Evolutionary conservation across 345 rosid genomes (phyloP), one percentile per base, ranked within the genome.

Genomic region (Limnanthes douglasii): DNA sequence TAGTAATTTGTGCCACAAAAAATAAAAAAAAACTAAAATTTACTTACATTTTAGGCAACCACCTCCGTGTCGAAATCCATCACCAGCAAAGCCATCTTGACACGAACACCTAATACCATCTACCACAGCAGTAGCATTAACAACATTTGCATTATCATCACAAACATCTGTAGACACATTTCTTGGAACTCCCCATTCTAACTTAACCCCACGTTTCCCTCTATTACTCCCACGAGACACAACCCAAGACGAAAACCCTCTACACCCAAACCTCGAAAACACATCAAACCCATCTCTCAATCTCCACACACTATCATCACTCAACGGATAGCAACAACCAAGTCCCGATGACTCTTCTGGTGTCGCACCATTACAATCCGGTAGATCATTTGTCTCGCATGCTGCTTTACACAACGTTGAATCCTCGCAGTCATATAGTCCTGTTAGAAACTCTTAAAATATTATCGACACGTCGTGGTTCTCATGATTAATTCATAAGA

Each of bases 371-470:
- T 70, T 75, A 20, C 95, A 75, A 1, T 68, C 71, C 17, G 73
- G 64, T 30, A 80, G 58, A 47, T 69, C 60, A 32, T 64, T 65
- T 6, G 75, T 71, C 55, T 79, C 93, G 15, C 95, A 84, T 5
- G 25, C 60, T 1, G 73, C 53, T 52, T 73, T 84, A 34, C 95
- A 84, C 39, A 79, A 44, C 9, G 90, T 79, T 5, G 93, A 80
- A 19, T 85, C 96, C 57, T 80, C 93, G n/a, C 93, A 80, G 31
- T 85, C 93, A 53, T 80, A 85, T 16, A 85, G 54, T 5, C 80
- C 79, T n/a, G n/a, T n/a, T n/a, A n/a, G n/a, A n/a, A n/a, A n/a
- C n/a, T n/a, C n/a, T n/a, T n/a, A n/a, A n/a, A n/a, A n/a, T n/a
- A n/a, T n/a, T n/a, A n/a, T n/a, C n/a, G n/a, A n/a, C n/a, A n/a